Conservation (phyloP, 1,139 yeast genomes). For the Geotrichum klebahnii region DNA sequence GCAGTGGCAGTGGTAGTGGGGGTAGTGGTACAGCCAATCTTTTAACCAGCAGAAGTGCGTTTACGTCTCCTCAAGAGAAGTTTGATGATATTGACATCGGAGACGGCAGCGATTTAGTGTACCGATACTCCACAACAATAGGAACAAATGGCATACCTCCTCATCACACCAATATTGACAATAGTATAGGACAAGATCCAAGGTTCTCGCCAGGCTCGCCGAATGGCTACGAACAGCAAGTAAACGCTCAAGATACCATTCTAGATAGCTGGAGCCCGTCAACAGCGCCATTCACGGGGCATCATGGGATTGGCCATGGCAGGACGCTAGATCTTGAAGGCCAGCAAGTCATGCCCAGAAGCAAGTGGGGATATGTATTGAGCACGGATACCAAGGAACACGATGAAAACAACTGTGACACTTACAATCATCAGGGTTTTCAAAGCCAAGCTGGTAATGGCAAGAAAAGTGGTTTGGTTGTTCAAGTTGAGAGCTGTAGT, state of each 20-base stretch:
- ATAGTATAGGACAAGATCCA: too few relatives aligned
- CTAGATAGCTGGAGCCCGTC: constrained; percentile 99
- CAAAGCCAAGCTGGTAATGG: neutral
- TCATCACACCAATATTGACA: neutral
- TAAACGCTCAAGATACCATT: constrained; percentile 51
- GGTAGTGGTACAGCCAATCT: neutral
- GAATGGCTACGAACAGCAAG: too few relatives aligned
- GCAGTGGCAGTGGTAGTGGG: neutral
- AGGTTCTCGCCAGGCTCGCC: too few relatives aligned
- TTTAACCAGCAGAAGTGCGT: neutral
- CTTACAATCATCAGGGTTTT: neutral
- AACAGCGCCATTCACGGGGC: too few relatives aligned
- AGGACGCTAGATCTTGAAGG: too few relatives aligned
- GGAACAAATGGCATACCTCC: neutral
- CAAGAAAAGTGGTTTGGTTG: constrained; percentile 1
- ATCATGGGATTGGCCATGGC: constrained; percentile 27
- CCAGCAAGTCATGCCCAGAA: too few relatives aligned
- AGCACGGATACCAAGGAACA: neutral
- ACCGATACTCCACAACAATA: neutral
- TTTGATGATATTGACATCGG: neutral
- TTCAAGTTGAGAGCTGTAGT: constrained; percentile 6
- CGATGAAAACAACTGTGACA: neutral
- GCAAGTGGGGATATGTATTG: neutral
- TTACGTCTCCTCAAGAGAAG: neutral
- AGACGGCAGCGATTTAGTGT: neutral